These are phyloP conservation scores for Nepenthes gracilis DNA, from an alignment of 148 eudicot genomes.

Conservation along the genomic window DNA sequence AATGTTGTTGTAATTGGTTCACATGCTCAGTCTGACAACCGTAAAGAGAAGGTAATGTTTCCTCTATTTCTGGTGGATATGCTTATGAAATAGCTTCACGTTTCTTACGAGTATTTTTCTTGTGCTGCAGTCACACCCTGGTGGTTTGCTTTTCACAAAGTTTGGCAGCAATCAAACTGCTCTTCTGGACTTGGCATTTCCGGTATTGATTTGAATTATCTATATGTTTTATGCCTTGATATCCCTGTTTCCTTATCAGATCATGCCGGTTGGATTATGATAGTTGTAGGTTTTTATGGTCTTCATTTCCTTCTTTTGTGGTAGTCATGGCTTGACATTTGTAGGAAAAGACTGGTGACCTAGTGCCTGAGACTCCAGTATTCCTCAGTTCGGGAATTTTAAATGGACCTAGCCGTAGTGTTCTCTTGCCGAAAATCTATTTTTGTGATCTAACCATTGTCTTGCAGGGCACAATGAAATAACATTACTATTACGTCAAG, in stretches of 20 bases:
- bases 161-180: slow-evolving; percentile 92
- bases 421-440: no score
- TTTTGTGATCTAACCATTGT: no score
- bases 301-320: no score
- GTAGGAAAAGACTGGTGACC: no score
- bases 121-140: slow-evolving; percentile 72
- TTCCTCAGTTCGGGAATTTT: no score
- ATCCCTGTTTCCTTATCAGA: background rate
- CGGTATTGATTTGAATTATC: slow-evolving; percentile 32
- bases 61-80: background rate
- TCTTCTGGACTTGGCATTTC: slow-evolving; percentile 81
- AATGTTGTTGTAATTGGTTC: slow-evolving; percentile 82
- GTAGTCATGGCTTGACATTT: no score
- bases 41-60: slow-evolving; percentile 73
- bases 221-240: background rate
- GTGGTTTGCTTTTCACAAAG: slow-evolving; percentile 83
- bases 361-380: no score
- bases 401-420: no score
- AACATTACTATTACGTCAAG: no score
- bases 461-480: no score
- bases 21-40: slow-evolving; percentile 67
- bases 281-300: no score
- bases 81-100: slow-evolving; percentile 5
- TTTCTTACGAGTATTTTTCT: slow-evolving; percentile 4
- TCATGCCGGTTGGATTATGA: background rate